Evolutionary conservation across 2,329 filamentous ascomycete genomes (phyloP), one percentile per base, ranked within the genome.

Genomic region (Diaporthe sp.): DNA sequence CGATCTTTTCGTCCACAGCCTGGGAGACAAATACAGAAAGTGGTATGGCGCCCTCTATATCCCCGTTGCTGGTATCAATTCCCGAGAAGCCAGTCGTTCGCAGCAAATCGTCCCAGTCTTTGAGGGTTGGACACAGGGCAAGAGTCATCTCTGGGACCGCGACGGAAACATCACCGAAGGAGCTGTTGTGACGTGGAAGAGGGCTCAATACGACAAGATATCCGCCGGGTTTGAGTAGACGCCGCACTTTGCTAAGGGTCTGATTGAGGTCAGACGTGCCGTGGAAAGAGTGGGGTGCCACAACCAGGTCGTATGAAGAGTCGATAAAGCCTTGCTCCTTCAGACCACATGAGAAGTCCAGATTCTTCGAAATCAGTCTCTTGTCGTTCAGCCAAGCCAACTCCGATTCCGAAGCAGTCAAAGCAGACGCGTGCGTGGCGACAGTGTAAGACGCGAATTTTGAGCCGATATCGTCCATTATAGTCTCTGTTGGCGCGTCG

Each of bases 361-460:
- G 75, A 0, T 77, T 76, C 4, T 57, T 44, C 34, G 42, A 75
- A 1, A 31, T 1, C 39, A 71, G 31, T 25, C 10, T 28, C 5
- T 44, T 12, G 17, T 20, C 42, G 4, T 17, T 44, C 15, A 20
- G 17, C 13, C 15, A 44, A 20, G 42, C 7, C 42, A 12, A 20
- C 1, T 8, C 42, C 42, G 4, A 7, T 17, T 44, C 42, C 15
- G 42, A 75, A 75, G 42, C 39, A 75, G 4, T 31, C 65, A 7
- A 44, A n/a, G 1, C 25, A 72, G 34, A 20, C 42, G 17, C 1
- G 15, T 44, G 17, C 42, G 17, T 44, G 17, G 42, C 87, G 78
- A 81, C 88, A 0, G 84, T 86, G 76, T 87, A 88, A 4, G 82
- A 81, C 0, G 79, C 76, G 60, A 85, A 85, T 4, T 65, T 20